These are phyloP conservation scores for Russula abietina DNA, from an alignment of 768 basidiomycete species.

Conservation along the genomic window DNA sequence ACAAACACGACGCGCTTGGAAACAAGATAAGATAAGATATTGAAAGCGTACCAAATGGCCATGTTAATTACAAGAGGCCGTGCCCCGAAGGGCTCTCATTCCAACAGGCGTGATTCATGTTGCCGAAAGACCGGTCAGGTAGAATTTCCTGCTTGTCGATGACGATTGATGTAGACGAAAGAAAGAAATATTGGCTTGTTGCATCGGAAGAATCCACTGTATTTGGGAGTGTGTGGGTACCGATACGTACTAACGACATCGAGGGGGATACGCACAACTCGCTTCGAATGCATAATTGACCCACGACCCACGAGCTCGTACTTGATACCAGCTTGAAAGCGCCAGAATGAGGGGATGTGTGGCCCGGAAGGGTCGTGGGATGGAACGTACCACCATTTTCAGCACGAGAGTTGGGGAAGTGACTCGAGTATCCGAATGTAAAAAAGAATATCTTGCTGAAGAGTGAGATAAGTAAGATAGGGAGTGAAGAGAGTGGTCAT, in stretches of 20 bases:
- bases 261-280: constrained; percentile 56
- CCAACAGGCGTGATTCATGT: constrained; percentile 67
- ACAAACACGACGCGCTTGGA: too few relatives aligned
- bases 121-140: constrained; percentile 90
- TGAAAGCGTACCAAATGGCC: too few relatives aligned
- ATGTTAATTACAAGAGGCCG: too few relatives aligned
- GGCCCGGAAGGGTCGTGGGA: not conserved
- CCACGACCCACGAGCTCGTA: constrained; percentile 93
- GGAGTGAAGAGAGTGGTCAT: not conserved
- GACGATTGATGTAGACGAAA: constrained; percentile 62
- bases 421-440: constrained; percentile 89
- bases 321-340: constrained; percentile 61
- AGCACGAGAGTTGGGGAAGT: constrained; percentile 82
- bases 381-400: constrained; percentile 57
- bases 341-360: not conserved
- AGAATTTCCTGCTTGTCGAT: constrained; percentile 93
- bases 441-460: constrained; percentile 82
- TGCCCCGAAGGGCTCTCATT: too few relatives aligned
- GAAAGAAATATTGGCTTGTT: constrained; percentile 65
- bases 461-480: constrained; percentile 4
- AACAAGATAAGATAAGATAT: too few relatives aligned
- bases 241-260: not conserved
- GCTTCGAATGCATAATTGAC: constrained; percentile 77
- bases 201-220: constrained; percentile 75
- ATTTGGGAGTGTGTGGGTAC: not conserved